Percentiles rank a stretch among this genome's conserved stretches.
These are phyloP conservation scores for Quercus robur DNA, from an alignment of 306 rosid genomes.

Conservation along the genomic window DNA sequence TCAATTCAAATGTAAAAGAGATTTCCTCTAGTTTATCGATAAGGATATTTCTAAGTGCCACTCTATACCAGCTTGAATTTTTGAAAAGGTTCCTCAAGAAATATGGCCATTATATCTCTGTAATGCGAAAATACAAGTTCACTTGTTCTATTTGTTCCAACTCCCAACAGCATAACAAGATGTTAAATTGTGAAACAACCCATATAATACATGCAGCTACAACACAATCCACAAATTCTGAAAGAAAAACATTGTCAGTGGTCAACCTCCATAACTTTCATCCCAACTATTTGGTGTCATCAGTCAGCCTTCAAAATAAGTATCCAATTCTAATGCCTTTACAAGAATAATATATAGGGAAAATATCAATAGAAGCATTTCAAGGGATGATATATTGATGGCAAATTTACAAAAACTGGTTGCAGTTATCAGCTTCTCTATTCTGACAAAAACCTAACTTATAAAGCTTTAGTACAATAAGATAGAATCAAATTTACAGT, in stretches of 20 bases:
- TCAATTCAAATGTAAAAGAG: not conserved
- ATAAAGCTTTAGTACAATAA: not conserved
- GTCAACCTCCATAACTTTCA: not conserved
- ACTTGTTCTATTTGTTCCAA: not conserved
- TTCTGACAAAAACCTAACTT: not conserved
- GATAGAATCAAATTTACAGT: not conserved
- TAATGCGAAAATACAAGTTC: not conserved
- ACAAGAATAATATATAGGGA: not conserved
- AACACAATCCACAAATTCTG: not conserved
- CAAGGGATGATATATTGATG: not conserved
- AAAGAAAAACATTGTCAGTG: not conserved
- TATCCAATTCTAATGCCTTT: not conserved
- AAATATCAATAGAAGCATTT: not conserved
- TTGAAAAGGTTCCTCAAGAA: not conserved
- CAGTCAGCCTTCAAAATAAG: not conserved
- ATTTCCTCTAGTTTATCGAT: not conserved
- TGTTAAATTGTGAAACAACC: not conserved
- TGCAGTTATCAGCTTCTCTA: not conserved
- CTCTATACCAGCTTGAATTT: not conserved
- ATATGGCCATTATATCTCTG: not conserved
- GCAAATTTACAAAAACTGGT: not conserved
- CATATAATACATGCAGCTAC: not conserved
- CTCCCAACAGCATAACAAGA: not conserved
- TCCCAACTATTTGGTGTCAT: not conserved
- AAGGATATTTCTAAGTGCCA: not conserved